Conservation (phyloP, 148 eudicot genomes). For the Rheum nobile region DNA sequence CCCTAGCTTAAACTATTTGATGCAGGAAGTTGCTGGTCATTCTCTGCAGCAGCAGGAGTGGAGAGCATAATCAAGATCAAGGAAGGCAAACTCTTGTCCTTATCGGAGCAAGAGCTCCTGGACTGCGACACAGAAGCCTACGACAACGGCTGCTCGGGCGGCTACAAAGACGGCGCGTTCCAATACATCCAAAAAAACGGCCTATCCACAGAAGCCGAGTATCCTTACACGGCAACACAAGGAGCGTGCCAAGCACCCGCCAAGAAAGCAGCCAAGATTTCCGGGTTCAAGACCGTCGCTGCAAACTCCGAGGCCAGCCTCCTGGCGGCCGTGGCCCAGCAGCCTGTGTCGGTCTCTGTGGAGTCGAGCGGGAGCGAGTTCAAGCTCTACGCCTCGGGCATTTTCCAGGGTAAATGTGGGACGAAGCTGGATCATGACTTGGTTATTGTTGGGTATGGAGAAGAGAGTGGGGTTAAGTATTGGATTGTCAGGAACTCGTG, state of each 20-base stretch:
- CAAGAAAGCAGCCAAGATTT: neutral
- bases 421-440: neutral
- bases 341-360: neutral
- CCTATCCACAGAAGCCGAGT: conserved; percentile 28
- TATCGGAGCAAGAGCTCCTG: conserved; percentile 33
- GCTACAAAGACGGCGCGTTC: conserved; percentile 51
- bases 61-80: conserved; percentile 28
- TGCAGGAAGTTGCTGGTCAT: conserved; percentile 39
- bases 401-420: neutral
- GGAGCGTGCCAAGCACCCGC: neutral
- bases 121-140: conserved; percentile 34
- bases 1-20: neutral
- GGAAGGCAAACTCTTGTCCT: conserved; percentile 18
- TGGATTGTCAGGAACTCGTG: conserved; percentile 36
- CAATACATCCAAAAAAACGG: conserved; percentile 27
- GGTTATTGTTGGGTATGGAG: conserved; percentile 8
- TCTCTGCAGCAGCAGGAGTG: conserved; percentile 26
- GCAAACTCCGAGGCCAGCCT: neutral
- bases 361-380: neutral
- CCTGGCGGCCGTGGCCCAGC: neutral
- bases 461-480: conserved; percentile 13
- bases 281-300: neutral
- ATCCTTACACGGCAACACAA: conserved; percentile 22
- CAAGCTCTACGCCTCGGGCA: neutral
- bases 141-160: conserved; percentile 58